Conservation (phyloP, 306 rosid genomes). For the Clitoria ternatea region DNA sequence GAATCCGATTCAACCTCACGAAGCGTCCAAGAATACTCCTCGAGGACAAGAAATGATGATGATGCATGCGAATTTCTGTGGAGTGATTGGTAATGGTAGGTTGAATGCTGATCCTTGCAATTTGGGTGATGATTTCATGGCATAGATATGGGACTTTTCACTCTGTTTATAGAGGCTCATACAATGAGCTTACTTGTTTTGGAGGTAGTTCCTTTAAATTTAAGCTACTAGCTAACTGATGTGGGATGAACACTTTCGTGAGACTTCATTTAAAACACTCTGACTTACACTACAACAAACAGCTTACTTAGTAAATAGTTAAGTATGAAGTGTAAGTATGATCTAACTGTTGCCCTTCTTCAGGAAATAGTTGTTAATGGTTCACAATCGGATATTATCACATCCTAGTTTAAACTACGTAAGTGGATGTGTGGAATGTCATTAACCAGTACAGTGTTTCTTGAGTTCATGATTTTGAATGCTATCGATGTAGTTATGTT, state of each 20-base stretch:
- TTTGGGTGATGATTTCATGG: neutral
- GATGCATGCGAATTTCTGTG: constrained; percentile 3
- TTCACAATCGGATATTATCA: neutral
- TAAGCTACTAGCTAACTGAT: constrained; percentile 6
- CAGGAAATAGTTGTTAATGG: neutral
- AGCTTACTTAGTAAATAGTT: no score
- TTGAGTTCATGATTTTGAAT: no score
- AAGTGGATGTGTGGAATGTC: neutral
- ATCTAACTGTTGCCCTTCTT: neutral
- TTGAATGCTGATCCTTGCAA: constrained; percentile 1
- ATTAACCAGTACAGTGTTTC: no score
- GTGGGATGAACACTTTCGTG: neutral
- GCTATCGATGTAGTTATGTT: no score
- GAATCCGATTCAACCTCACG: neutral
- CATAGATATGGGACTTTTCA: neutral
- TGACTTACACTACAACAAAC: neutral
- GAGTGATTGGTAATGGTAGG: neutral
- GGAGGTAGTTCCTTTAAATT: neutral
- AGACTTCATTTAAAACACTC: neutral
- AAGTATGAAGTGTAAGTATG: neutral
- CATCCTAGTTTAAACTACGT: neutral
- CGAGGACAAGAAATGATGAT: constrained; percentile 23
- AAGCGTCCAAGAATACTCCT: neutral
- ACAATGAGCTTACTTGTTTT: neutral
- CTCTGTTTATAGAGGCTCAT: neutral